Conservation (phyloP, 352 stramenopile genomes). For the Phytophthora pistaciae region DNA sequence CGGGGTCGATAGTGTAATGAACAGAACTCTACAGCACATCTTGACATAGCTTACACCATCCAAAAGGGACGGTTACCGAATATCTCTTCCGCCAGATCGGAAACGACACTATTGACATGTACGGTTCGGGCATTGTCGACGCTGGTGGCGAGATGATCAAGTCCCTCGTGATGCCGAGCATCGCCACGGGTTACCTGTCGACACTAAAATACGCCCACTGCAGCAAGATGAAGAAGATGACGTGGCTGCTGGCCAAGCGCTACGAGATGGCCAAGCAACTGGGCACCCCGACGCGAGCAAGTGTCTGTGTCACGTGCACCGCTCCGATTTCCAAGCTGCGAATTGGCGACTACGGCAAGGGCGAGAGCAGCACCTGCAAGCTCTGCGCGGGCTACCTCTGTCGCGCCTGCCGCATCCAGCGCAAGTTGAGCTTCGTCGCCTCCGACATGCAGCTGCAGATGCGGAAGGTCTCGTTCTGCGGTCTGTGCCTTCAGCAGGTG, state of each 20-base stretch:
- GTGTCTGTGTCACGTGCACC: constrained; percentile 41
- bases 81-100: too few relatives aligned
- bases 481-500: constrained; percentile 35
- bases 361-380: constrained; percentile 37
- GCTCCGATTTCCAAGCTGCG: constrained; percentile 27
- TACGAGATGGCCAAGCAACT: constrained; percentile 34
- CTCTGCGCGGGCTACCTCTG: constrained; percentile 50
- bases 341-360: constrained; percentile 29
- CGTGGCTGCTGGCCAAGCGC: constrained; percentile 34
- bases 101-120: constrained; percentile 55
- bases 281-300: constrained; percentile 11
- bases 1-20: too few relatives aligned
- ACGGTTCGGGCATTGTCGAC: constrained; percentile 44
- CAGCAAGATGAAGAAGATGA: constrained; percentile 50
- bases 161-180: constrained; percentile 30
- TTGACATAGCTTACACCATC: too few relatives aligned
- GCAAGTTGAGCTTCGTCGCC: constrained; percentile 38
- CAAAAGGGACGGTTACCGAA: too few relatives aligned
- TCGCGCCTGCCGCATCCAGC: constrained; percentile 45
- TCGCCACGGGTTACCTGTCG: constrained; percentile 29
- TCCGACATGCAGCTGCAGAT: constrained; percentile 38
- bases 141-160: constrained; percentile 40
- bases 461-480: constrained; percentile 43
- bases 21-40: too few relatives aligned
- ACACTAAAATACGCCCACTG: constrained; percentile 48